These are phyloP conservation scores for Diaporthe aspalathi DNA, from an alignment of 2,329 filamentous ascomycete species.

Conservation along the genomic window DNA sequence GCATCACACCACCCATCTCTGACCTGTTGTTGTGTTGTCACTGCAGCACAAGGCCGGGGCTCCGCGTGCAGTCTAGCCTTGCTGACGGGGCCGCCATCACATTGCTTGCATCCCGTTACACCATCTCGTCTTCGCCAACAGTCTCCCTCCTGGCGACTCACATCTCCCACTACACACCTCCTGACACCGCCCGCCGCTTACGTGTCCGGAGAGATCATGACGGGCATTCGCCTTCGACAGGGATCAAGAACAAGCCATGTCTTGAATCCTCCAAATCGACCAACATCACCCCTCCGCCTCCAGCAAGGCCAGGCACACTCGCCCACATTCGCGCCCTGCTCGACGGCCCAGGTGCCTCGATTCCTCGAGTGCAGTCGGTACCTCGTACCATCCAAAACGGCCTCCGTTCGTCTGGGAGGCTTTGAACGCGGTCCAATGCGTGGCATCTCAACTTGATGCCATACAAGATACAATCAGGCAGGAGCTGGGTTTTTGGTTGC, in stretches of 20 bases:
- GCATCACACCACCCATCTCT: neutral
- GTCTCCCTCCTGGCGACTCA: slow-evolving; percentile 3
- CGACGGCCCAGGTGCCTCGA: neutral
- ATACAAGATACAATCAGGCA: neutral
- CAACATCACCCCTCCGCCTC: neutral
- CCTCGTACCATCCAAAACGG: neutral
- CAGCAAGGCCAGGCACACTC: neutral
- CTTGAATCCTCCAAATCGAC: neutral
- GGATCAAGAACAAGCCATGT: neutral
- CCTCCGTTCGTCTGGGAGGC: neutral
- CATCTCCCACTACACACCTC: neutral
- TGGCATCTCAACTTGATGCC: neutral
- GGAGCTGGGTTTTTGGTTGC: neutral
- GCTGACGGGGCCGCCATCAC: neutral
- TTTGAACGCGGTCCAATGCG: neutral
- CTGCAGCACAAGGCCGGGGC: neutral
- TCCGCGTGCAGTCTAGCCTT: neutral
- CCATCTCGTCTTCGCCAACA: neutral
- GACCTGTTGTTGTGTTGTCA: slow-evolving; percentile 22
- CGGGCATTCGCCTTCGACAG: neutral
- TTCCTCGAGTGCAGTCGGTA: neutral
- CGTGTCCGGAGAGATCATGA: neutral
- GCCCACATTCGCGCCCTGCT: neutral
- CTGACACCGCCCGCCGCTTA: neutral
- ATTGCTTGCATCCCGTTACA: neutral